Evolutionary conservation across 148 eudicot species (phyloP).

Genomic region (Talinum fruticosum): DNA sequence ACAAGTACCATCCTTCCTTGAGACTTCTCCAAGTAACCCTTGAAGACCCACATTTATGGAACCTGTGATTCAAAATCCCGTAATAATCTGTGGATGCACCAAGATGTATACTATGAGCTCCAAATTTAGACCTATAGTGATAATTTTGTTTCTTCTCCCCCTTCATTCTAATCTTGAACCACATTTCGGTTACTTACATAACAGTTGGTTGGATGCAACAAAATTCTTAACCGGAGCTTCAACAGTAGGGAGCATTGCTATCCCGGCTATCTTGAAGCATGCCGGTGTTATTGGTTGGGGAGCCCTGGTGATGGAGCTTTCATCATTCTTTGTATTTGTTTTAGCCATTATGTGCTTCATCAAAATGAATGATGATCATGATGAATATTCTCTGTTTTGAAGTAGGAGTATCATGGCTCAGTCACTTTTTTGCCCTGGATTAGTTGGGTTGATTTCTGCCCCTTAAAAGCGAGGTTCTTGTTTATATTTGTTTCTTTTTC

Average conservation of each 20-base stretch:
- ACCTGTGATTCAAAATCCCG: background rate
- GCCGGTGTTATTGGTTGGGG: slow-evolving; percentile 89
- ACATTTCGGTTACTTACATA: slow-evolving; percentile 16
- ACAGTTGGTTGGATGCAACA: slow-evolving; percentile 81
- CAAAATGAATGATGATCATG: slow-evolving; percentile 43
- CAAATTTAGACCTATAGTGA: background rate
- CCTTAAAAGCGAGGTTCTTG: background rate
- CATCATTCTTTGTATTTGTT: slow-evolving; percentile 60
- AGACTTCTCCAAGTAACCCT: background rate
- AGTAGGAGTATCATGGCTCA: slow-evolving; percentile 13
- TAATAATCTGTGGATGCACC: background rate
- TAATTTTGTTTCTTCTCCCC: background rate
- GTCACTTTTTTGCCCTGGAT: background rate
- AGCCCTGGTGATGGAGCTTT: slow-evolving; percentile 70
- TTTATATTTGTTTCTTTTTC: background rate
- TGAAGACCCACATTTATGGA: background rate
- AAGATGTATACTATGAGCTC: background rate
- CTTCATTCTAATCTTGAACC: background rate
- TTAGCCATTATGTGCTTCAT: slow-evolving; percentile 59
- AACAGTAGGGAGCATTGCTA: slow-evolving; percentile 78
- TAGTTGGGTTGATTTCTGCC: background rate
- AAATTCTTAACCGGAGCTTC: slow-evolving; percentile 93
- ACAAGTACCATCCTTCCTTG: background rate
- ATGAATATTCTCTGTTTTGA: slow-evolving; percentile 55
- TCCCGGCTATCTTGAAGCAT: slow-evolving; percentile 75